phyloP scores from a whole-genome alignment of 2,329 filamentous ascomycete species.

The Diaporthe sp. region DNA sequence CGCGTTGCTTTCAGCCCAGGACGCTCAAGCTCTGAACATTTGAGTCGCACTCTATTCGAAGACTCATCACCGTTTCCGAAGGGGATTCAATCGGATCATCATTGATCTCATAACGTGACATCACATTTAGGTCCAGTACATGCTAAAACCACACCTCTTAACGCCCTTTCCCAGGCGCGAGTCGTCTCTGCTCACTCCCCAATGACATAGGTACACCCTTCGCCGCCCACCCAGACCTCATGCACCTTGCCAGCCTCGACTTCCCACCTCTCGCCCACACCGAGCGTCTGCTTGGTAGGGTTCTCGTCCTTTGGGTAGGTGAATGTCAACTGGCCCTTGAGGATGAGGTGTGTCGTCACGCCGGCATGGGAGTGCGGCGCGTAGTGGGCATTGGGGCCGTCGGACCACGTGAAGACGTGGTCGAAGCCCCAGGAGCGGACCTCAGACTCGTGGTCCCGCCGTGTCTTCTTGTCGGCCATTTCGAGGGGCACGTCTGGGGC shows the following conservation, averaged over 20 bases:
- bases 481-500: background rate
- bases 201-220: slow-evolving; percentile 78
- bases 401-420: slow-evolving; percentile 80
- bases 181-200: slow-evolving; percentile 60
- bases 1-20: too few relatives aligned
- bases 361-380: slow-evolving; percentile 74
- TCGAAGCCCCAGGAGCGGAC: slow-evolving; percentile 79
- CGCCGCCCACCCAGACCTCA: slow-evolving; percentile 77
- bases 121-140: too few relatives aligned
- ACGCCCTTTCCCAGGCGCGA: background rate
- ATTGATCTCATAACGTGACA: background rate
- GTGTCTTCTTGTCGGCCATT: slow-evolving; percentile 51
- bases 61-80: background rate
- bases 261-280: slow-evolving; percentile 73
- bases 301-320: slow-evolving; percentile 72
- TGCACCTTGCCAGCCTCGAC: slow-evolving; percentile 75
- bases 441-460: slow-evolving; percentile 67
- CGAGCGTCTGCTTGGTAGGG: slow-evolving; percentile 69
- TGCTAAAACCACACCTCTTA: background rate
- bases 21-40: too few relatives aligned
- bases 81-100: background rate
- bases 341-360: slow-evolving; percentile 78
- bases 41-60: too few relatives aligned
- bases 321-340: slow-evolving; percentile 75
- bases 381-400: slow-evolving; percentile 77